These are phyloP conservation scores for Aspergillus tamarii DNA, from an alignment of 2,329 filamentous ascomycete genomes.

Conservation along the genomic window DNA sequence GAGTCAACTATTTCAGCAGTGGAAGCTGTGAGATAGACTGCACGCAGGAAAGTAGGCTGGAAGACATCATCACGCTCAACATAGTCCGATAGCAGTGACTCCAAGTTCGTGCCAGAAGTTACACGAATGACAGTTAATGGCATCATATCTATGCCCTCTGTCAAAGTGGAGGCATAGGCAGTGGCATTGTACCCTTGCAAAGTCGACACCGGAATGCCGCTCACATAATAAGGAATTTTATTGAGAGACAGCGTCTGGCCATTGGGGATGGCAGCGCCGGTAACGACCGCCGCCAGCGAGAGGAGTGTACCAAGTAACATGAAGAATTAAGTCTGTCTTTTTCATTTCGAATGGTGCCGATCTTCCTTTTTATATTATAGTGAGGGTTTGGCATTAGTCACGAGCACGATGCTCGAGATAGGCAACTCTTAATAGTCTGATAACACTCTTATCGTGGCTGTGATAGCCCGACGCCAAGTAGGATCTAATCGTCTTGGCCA, in stretches of 20 bases:
- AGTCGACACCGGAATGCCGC: constrained; percentile 21
- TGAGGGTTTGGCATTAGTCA: neutral
- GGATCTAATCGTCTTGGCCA: neutral
- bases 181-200: constrained; percentile 3
- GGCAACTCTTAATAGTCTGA: neutral
- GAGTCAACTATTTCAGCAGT: neutral
- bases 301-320: constrained; percentile 7
- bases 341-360: neutral
- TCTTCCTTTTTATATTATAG: neutral
- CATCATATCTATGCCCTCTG: constrained; percentile 13
- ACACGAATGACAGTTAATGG: constrained; percentile 24
- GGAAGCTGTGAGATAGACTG: constrained; percentile 1
- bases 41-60: constrained; percentile 16
- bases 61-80: constrained; percentile 23
- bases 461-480: constrained; percentile 6
- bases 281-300: constrained; percentile 3
- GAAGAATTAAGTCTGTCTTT: neutral
- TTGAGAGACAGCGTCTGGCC: constrained; percentile 21
- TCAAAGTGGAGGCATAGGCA: constrained; percentile 2
- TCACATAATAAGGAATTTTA: constrained; percentile 37
- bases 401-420: neutral
- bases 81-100: constrained; percentile 16
- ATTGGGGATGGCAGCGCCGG: constrained; percentile 7
- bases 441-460: constrained; percentile 1
- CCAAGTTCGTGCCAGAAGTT: constrained; percentile 8